phyloP scores from a whole-genome alignment of 2,329 filamentous ascomycete genomes.

The Phyllosticta citribraziliensis region DNA sequence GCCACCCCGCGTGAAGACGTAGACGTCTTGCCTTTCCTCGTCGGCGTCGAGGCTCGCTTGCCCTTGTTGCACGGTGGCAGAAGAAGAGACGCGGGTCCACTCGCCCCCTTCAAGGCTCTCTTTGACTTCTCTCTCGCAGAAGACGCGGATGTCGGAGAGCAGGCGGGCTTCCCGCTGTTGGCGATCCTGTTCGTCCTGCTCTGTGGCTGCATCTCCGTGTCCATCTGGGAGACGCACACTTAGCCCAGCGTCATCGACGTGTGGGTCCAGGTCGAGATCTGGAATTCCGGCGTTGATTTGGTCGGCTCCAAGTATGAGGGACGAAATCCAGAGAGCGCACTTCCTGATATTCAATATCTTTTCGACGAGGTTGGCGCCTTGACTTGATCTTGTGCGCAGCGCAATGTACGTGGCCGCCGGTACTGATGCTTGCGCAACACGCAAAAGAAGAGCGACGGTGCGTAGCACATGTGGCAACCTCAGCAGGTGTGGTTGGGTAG shows the following conservation, averaged over 20 bases:
- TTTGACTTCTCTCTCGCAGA: neutral
- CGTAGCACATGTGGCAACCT: constrained; percentile 30
- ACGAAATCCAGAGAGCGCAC: neutral
- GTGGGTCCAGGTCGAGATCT: neutral
- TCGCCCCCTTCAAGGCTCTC: neutral
- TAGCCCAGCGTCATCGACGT: neutral
- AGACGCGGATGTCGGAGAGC: neutral
- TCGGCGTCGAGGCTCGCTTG: neutral
- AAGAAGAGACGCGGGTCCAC: neutral
- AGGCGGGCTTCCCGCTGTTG: neutral
- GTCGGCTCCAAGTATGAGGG: neutral
- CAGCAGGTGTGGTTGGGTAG: constrained; percentile 25
- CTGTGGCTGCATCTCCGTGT: neutral
- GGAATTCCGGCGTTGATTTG: neutral
- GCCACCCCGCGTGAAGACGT: neutral
- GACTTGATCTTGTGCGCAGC: neutral
- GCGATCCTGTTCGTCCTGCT: neutral
- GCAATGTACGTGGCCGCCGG: neutral
- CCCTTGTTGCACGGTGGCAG: neutral
- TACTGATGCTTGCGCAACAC: neutral
- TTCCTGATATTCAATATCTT: neutral
- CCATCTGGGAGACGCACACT: neutral
- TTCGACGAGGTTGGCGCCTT: neutral
- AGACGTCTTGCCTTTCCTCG: neutral
- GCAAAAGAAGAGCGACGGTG: constrained; percentile 29